Base-by-base conservation (phyloP, 1,284 basidiomycete species). In the Marasmius oreades region DNA sequence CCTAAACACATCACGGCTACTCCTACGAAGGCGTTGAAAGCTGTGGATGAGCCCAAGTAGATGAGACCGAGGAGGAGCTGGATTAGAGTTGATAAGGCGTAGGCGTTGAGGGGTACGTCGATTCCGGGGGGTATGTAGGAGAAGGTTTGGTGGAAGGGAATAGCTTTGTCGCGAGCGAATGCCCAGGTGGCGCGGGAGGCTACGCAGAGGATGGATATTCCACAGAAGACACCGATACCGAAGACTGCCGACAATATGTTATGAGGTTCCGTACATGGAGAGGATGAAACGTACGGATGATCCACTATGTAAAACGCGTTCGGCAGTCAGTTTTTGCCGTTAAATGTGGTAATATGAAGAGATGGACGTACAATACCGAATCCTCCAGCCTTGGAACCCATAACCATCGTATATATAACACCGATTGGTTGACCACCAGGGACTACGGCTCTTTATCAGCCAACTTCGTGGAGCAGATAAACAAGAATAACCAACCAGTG, bases 91-190 rank as follows among this genome's bases (percentile, higher is more conserved):
- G 81, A 81, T 10, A 90, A 70, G 1, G 85, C 64, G 55, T 89
- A 78, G 0, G 85, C 81, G 51, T 81, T 80, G 42, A 82, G 68
- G 0, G 82, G 82, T 2, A 85, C 77, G 55, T 78, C 77, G 1
- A 61, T 39, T 48, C 58, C 57, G 62, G 80, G 39, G 20, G 39
- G 14, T 8, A 42, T 42, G n/a, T 42, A 20, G 16, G 11, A 8
- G 16, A 42, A 42, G 16, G 39, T 42, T 6, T 20, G 11, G 24
- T 80, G 77, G 62, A 85, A 80, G 1, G 84, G 85, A 14, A 89
- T 76, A 5, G 84, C 86, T 52, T 76, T 72, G 69, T 90, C 88
- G 1, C 86, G 76, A 0, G 87, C 86, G 61, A 90, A 89, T 26
- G 82, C 80, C 73, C 84, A 85, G 1, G 81, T 82, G 64, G 86